Conservation (phyloP, 495 filamentous ascomycete species). For the Entonaema liquescens region DNA sequence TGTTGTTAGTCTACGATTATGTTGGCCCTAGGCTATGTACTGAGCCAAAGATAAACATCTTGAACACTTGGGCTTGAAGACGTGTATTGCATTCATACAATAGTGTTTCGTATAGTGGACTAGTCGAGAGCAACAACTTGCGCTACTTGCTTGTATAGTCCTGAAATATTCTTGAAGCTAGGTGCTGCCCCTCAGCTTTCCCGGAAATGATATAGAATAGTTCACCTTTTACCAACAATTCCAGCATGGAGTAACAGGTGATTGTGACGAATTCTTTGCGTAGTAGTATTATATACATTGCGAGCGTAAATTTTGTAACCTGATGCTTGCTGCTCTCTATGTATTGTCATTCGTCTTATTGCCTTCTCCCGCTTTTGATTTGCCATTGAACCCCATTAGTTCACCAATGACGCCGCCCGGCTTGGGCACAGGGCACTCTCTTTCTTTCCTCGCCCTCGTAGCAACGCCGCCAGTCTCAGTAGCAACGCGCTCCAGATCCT, state of each 20-base stretch:
- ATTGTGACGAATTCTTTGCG: neutral
- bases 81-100: neutral
- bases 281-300: neutral
- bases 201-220: neutral
- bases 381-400: conserved; percentile 70
- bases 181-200: neutral
- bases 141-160: neutral
- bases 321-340: conserved; percentile 1
- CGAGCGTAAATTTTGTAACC: neutral
- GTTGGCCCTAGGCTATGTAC: neutral
- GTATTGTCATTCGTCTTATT: conserved; percentile 19
- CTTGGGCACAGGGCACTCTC: conserved; percentile 84
- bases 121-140: neutral
- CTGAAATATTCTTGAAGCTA: neutral
- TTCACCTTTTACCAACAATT: neutral
- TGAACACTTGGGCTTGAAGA: neutral
- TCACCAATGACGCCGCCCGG: conserved; percentile 77
- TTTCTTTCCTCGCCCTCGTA: conserved; percentile 49
- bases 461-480: conserved; percentile 21
- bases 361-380: conserved; percentile 27
- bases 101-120: neutral
- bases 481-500: conserved; percentile 28
- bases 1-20: conserved; percentile 7
- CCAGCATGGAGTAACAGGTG: neutral
- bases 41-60: neutral